phyloP scores from a whole-genome alignment of 192 early-diverging fungal species.

The Umbelopsis sp. region DNA sequence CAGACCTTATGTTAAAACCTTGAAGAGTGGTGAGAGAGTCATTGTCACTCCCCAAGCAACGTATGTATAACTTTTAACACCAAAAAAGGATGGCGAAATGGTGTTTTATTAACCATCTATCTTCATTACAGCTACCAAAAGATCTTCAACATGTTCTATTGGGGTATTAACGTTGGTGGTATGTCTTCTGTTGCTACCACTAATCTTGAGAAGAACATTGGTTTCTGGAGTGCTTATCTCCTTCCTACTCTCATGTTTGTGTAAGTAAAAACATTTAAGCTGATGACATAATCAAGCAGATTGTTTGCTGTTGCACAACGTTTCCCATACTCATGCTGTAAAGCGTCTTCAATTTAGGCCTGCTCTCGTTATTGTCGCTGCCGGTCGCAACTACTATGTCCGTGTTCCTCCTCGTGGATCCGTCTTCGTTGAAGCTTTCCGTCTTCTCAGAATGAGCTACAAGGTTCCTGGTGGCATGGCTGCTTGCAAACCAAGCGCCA shows the following conservation, averaged over 20 bases:
- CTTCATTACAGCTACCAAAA: slow-evolving; percentile 26
- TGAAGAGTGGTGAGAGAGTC: slow-evolving; percentile 58
- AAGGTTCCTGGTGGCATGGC: slow-evolving; percentile 49
- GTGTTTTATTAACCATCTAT: neutral
- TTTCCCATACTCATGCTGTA: too few relatives aligned
- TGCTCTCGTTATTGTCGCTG: slow-evolving; percentile 49
- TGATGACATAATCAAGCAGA: neutral
- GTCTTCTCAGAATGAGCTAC: slow-evolving; percentile 39
- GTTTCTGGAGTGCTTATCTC: slow-evolving; percentile 60
- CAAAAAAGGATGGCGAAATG: too few relatives aligned
- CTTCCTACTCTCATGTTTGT: slow-evolving; percentile 60
- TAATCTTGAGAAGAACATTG: slow-evolving; percentile 57
- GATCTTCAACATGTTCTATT: slow-evolving; percentile 87
- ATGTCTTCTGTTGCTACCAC: slow-evolving; percentile 61
- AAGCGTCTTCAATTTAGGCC: slow-evolving; percentile 31
- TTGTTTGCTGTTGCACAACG: neutral
- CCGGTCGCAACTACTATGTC: slow-evolving; percentile 51
- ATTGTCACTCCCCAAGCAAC: slow-evolving; percentile 70
- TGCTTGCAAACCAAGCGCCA: slow-evolving; percentile 61
- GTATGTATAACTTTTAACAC: slow-evolving; percentile 40
- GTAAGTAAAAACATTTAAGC: neutral
- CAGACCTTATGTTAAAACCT: slow-evolving; percentile 57
- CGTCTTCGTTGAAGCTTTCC: slow-evolving; percentile 53
- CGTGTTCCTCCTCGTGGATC: slow-evolving; percentile 63
- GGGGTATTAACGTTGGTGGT: slow-evolving; percentile 70